Conservation (phyloP, 805 yeast species). For the Clavispora carvajalis region DNA sequence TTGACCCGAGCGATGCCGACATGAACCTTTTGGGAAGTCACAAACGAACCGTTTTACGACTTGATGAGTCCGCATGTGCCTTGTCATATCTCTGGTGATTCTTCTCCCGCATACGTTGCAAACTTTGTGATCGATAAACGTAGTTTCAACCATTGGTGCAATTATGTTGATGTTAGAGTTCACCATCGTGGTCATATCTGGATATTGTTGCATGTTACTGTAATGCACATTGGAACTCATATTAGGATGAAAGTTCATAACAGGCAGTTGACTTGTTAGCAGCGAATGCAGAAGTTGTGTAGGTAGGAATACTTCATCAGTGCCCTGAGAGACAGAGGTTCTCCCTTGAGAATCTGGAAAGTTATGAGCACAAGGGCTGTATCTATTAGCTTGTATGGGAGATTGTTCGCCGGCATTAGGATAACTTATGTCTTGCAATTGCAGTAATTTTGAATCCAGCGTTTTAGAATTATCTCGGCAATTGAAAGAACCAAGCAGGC, state of each 20-base stretch:
- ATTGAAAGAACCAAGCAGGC: too few species aligned
- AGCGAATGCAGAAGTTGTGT: neutral
- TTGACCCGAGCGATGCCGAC: constrained; percentile 55
- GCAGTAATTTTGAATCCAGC: neutral
- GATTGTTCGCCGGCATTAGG: neutral
- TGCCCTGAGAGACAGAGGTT: neutral
- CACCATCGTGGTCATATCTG: constrained; percentile 36
- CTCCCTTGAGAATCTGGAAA: neutral
- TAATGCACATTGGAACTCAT: neutral
- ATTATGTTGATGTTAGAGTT: constrained; percentile 29
- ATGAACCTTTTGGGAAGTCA: constrained; percentile 48
- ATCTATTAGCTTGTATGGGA: neutral
- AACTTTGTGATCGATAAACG: constrained; percentile 33
- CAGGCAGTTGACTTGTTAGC: neutral
- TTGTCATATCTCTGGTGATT: constrained; percentile 54
- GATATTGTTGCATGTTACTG: constrained; percentile 14
- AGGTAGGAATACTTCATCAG: neutral
- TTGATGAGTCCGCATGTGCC: constrained; percentile 62
- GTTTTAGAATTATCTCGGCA: neutral
- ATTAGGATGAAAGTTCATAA: neutral
- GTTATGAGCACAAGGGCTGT: neutral
- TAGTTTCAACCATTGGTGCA: constrained; percentile 33
- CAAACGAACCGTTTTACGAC: constrained; percentile 52
- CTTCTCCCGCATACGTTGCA: constrained; percentile 51
- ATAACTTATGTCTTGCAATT: neutral